Conservation (phyloP, 1,139 yeast genomes). For the Hanseniaspora sp. region DNA sequence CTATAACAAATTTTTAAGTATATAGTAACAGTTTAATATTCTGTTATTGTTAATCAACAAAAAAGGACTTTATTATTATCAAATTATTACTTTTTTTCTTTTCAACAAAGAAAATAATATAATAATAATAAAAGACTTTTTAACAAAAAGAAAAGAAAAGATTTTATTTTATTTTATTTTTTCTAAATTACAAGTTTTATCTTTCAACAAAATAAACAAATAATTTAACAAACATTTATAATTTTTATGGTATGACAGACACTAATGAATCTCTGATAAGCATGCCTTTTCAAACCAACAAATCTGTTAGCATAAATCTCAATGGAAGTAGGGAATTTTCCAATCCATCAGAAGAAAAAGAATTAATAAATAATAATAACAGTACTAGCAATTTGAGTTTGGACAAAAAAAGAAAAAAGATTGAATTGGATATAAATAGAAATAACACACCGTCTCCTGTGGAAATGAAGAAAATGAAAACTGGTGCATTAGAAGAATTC, state of each 20-base stretch:
- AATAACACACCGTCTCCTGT: conserved; percentile 7
- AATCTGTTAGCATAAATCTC: not conserved
- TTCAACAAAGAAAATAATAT: no score
- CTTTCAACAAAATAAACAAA: no score
- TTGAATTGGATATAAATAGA: not conserved
- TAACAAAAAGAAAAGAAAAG: no score
- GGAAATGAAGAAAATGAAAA: conserved; percentile 9
- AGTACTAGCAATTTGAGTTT: not conserved
- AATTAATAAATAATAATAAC: not conserved
- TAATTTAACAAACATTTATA: not conserved
- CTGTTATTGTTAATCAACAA: no score
- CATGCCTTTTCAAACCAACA: not conserved
- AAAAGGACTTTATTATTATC: no score
- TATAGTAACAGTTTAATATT: no score
- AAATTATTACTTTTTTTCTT: no score
- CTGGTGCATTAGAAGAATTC: not conserved
- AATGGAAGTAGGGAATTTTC: not conserved
- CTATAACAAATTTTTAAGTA: no score
- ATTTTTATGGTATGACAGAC: not conserved
- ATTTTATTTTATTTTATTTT: no score
- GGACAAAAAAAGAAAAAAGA: conserved; percentile 10
- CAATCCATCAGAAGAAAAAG: not conserved
- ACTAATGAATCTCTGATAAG: not conserved
- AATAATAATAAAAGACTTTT: no score
- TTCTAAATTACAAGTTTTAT: no score